Percentiles rank a stretch among this genome's conserved stretches.
phyloP scores from a whole-genome alignment of 441 rosid species.

The Populus hybrid region DNA sequence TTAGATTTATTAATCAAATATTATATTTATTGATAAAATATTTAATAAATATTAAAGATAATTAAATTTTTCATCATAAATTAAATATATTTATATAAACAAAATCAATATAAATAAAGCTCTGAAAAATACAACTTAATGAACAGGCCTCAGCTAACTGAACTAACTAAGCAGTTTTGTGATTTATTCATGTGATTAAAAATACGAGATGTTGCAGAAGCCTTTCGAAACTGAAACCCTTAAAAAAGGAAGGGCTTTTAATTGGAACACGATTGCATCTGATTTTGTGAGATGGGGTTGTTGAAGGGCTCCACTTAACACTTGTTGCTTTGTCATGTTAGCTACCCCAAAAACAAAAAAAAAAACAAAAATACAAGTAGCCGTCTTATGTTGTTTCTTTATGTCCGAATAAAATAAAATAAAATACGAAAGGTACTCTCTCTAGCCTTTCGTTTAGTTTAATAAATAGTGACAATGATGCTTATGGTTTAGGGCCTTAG shows the following conservation, averaged over 20 bases:
- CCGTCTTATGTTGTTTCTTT: neutral
- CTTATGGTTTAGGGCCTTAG: conserved; percentile 13
- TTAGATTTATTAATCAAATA: no score
- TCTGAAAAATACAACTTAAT: no score
- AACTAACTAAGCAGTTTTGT: no score
- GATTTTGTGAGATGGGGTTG: neutral
- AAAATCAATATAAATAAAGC: no score
- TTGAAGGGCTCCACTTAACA: neutral
- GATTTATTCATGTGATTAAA: no score
- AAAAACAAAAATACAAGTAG: neutral
- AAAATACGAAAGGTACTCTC: neutral
- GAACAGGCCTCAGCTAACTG: no score
- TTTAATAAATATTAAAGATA: no score
- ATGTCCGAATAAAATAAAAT: neutral
- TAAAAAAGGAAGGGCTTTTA: neutral
- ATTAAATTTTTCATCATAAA: no score
- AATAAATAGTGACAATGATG: neutral
- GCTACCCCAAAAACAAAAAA: neutral
- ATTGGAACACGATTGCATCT: neutral
- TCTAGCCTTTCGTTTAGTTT: neutral
- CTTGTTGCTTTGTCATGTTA: neutral
- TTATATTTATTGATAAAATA: no score
- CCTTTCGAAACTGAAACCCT: neutral
- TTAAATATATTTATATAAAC: no score
- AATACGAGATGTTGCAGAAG: neutral